Evolutionary conservation across 768 basidiomycete species (phyloP), one percentile per base, ranked within the genome.

Genomic region (Lentinula boryana): DNA sequence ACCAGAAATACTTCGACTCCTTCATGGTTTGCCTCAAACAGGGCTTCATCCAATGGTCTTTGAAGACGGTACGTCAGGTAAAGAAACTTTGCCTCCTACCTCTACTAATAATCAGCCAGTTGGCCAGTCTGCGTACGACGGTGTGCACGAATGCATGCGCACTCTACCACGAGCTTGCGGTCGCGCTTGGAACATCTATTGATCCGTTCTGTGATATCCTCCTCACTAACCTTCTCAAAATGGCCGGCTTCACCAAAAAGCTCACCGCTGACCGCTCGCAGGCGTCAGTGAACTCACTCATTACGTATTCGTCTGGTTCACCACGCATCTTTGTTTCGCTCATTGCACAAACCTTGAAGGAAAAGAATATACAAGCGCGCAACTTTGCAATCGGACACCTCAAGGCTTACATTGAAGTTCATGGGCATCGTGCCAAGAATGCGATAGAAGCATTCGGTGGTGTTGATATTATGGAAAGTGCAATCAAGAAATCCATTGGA

Each of bases 211-310:
- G 87, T 68, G 97, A 98, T 53, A 71, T 78, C 1, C 68, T 97
- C 3, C 78, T 93, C 61, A 81, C 82, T n/a, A 83, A 88, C 67
- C 81, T 95, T 12, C 78, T 95, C 44, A 87, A 86, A 63, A 89
- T 98, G 91, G 85, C 91, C 32, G 87, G 86, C 7, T 86, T 91
- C 58, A 98, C 95, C 35, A 99, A 99, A 75, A 96, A 95, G 71
- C 86, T 98, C 52, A 83, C 86, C 23, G 93, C 90, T 4, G 87
- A 93, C 60, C 88, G 88, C 62, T 91, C 95, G 0, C 97, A 98
- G 70, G 76, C 80, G 2, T 78, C 85, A 1, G 81, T 92, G 8
- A 78, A 80, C 1, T 73, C 78, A n/a, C 76, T 98, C 61, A 83
- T 98, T 18, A 78, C 77, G 1, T 73, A 89, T 65, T 83, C 87